Percentiles rank a stretch among this genome's conserved stretches.
Conservation (phyloP, 1,284 basidiomycete genomes). For the Gomphus bonarii region DNA sequence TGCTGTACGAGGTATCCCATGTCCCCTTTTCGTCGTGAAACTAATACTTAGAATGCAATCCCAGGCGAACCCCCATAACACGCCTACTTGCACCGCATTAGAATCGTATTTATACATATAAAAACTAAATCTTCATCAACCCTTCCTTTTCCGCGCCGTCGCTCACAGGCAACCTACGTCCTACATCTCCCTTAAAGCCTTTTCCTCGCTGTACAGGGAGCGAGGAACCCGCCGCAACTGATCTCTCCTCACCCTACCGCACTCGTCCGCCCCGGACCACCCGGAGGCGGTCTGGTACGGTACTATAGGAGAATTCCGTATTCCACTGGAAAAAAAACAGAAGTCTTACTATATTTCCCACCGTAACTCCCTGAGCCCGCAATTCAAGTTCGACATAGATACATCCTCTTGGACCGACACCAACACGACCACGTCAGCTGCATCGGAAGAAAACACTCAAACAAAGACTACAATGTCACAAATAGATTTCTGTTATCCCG, state of each 20-base stretch:
- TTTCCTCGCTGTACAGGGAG: conserved; percentile 58
- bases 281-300: conserved; percentile 63
- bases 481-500: conserved; percentile 44
- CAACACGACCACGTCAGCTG: too few species aligned
- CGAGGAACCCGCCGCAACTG: conserved; percentile 57
- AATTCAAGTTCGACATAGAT: not conserved
- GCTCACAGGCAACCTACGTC: conserved; percentile 15
- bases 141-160: conserved; percentile 14
- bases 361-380: not conserved
- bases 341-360: not conserved
- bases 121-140: conserved; percentile 1
- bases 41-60: conserved; percentile 11
- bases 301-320: conserved; percentile 30
- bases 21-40: not conserved
- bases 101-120: conserved; percentile 16
- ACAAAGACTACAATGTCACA: conserved; percentile 41
- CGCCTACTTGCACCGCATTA: conserved; percentile 15
- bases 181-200: conserved; percentile 31
- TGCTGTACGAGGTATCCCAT: conserved; percentile 53
- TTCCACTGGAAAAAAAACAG: conserved; percentile 25
- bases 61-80: conserved; percentile 73
- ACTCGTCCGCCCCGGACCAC: conserved; percentile 52
- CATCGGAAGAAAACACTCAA: not conserved
- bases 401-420: not conserved
- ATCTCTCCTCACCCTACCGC: conserved; percentile 42